Evolutionary conservation across 2,329 filamentous ascomycete species (phyloP), one percentile per base, ranked within the genome.

Genomic region (Trichoderma hamatum): DNA sequence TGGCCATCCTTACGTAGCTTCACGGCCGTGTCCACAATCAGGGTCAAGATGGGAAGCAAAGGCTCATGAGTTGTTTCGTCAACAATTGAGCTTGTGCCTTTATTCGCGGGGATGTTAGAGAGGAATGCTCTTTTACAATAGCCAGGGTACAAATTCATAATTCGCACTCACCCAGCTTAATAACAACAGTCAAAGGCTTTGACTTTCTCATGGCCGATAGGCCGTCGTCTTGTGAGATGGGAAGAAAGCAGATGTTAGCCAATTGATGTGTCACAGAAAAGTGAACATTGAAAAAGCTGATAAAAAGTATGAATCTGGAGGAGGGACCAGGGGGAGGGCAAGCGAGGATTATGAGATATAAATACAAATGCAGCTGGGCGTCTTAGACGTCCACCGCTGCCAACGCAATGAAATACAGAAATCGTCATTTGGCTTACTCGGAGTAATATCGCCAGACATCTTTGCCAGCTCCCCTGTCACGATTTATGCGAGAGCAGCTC

Each of bases 81-180:
- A 72, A 99, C 94, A 74, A 99, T 98, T n/a, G 96, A 98, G 80
- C 94, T 97, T 58, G 96, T 98, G 75, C 96, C 96, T 99, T 74
- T 32, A 13, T 24, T 34, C 30, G 5, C 11, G 9, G 19, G 49
- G 4, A 13, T 26, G 59, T 61, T 14, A 66, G 51, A 30, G 28
- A 43, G 5, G 32, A 26, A 19, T 49, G 4, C 39, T 28, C 4
- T 10, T 36, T 30, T 36, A 28, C 49, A 30, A 30, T 55, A 32
- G 9, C 28, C 19, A 10, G n/a, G 4, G 43, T 32, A 19, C 43
- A 51, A 9, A 4, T 64, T 11, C 28, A 34, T 34, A 6, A 6
- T n/a, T 36, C 7, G 63, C 16, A 71, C 86, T 79, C 86, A 96
- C 93, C 93, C 72, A 96, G 87, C 83, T 96, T 96, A 76, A 96